phyloP scores from a whole-genome alignment of 2,329 filamentous ascomycete genomes.

The Chaetomiaceae sp. region DNA sequence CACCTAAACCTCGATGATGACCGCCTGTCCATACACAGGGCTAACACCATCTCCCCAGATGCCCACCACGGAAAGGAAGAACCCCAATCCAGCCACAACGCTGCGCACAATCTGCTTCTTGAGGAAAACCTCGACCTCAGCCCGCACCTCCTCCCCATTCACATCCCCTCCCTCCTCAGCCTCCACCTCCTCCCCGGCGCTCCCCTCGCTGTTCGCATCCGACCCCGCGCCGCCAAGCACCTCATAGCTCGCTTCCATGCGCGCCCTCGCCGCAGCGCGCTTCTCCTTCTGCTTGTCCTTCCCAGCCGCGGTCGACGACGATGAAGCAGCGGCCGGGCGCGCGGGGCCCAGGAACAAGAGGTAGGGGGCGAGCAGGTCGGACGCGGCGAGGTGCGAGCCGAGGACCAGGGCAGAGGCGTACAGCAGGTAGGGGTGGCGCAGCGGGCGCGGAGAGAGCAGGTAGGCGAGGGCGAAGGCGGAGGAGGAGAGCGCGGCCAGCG shows the following conservation, averaged over 20 bases:
- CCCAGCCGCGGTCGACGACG: constrained; percentile 18
- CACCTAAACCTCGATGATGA: constrained; percentile 14
- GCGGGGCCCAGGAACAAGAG: constrained; percentile 28
- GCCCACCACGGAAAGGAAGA: constrained; percentile 56
- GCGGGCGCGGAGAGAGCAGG: constrained; percentile 63
- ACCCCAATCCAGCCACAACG: constrained; percentile 48
- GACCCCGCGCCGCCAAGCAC: constrained; percentile 38
- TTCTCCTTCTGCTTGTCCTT: constrained; percentile 18
- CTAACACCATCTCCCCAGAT: constrained; percentile 57
- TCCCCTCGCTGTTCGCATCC: constrained; percentile 27
- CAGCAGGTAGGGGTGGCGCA: constrained; percentile 81
- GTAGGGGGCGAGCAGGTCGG: constrained; percentile 43
- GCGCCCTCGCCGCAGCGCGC: constrained; percentile 29
- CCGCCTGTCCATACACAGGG: constrained; percentile 12
- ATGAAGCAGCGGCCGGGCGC: constrained; percentile 8
- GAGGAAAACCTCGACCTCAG: constrained; percentile 49
- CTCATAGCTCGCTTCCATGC: constrained; percentile 68
- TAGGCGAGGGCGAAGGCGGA: constrained; percentile 72
- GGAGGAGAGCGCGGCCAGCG: constrained; percentile 62
- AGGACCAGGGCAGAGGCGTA: constrained; percentile 70
- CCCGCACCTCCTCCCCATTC: constrained; percentile 58
- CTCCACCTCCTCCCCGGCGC: constrained; percentile 41
- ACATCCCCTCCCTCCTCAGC: constrained; percentile 40
- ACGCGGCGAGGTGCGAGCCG: constrained; percentile 51
- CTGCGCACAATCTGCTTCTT: constrained; percentile 50